These are phyloP conservation scores for Myriangium duriaei DNA, from an alignment of 2,329 filamentous ascomycete genomes.

Conservation along the genomic window DNA sequence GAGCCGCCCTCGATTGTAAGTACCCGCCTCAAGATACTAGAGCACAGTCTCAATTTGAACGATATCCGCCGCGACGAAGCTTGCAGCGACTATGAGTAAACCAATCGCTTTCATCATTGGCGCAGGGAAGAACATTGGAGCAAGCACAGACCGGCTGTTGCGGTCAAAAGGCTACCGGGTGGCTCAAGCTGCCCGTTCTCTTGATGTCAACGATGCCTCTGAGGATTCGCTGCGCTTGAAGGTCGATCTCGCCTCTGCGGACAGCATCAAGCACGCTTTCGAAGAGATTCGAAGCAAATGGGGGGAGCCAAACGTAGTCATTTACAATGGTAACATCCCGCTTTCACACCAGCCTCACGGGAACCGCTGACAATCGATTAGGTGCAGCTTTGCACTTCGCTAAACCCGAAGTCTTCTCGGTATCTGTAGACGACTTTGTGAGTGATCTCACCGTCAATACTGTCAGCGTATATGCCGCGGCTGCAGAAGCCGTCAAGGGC, in stretches of 20 bases:
- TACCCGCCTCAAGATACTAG: too few species aligned
- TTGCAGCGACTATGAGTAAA: too few species aligned
- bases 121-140: slow-evolving; percentile 17
- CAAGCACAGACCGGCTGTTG: slow-evolving; percentile 15
- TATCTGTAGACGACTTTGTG: slow-evolving; percentile 16
- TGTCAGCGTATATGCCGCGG: neutral
- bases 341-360: slow-evolving; percentile 23
- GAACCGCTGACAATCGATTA: too few species aligned
- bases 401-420: slow-evolving; percentile 25
- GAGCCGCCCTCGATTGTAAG: too few species aligned
- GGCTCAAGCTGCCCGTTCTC: slow-evolving; percentile 3
- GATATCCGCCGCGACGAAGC: too few species aligned
- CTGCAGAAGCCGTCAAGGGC: neutral
- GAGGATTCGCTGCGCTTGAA: slow-evolving; percentile 9
- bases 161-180: slow-evolving; percentile 15
- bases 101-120: slow-evolving; percentile 18
- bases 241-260: neutral
- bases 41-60: too few species aligned
- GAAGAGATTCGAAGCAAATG: slow-evolving; percentile 21
- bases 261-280: neutral
- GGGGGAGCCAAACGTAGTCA: neutral
- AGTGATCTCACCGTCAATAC: neutral
- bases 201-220: slow-evolving; percentile 12
- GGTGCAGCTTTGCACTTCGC: too few species aligned
- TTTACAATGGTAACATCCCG: slow-evolving; percentile 28